Evolutionary conservation across 306 rosid species (phyloP).

Genomic region (Astragalus membranaceus): DNA sequence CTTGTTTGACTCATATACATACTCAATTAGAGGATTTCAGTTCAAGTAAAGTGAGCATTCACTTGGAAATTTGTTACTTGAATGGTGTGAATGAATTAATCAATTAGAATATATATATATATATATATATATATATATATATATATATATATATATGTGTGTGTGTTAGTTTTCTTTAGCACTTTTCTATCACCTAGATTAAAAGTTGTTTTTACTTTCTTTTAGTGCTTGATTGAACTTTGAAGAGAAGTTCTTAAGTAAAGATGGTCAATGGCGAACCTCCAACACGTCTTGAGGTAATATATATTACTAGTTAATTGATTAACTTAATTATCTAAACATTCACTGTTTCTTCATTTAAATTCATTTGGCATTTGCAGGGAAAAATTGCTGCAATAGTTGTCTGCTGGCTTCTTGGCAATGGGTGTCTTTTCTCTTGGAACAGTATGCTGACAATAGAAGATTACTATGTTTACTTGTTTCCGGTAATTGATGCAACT

Average conservation of each 20-base stretch:
- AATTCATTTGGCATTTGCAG: slow-evolving; percentile 27
- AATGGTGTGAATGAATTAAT: neutral
- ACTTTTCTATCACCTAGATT: neutral
- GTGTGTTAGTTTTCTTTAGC: neutral
- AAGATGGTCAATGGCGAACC: slow-evolving; percentile 22
- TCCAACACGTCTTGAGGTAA: slow-evolving; percentile 50
- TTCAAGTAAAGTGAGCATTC: neutral
- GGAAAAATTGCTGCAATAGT: slow-evolving; percentile 53
- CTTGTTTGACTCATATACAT: no score
- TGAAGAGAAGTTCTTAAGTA: slow-evolving; percentile 19
- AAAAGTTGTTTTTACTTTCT: neutral
- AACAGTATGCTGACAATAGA: slow-evolving; percentile 84
- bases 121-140: no score
- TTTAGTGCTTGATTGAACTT: slow-evolving; percentile 23
- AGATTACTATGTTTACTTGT: slow-evolving; percentile 72
- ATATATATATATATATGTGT: no score
- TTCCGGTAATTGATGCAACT: slow-evolving; percentile 50
- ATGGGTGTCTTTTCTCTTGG: slow-evolving; percentile 82
- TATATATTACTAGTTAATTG: neutral
- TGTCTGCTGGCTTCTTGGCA: slow-evolving; percentile 89
- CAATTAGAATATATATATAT: neutral
- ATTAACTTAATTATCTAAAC: neutral
- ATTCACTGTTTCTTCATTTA: slow-evolving; percentile 4
- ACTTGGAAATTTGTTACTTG: no score
- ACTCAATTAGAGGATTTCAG: no score